phyloP scores from a whole-genome alignment of 306 rosid genomes.

The Prunus dulcis region DNA sequence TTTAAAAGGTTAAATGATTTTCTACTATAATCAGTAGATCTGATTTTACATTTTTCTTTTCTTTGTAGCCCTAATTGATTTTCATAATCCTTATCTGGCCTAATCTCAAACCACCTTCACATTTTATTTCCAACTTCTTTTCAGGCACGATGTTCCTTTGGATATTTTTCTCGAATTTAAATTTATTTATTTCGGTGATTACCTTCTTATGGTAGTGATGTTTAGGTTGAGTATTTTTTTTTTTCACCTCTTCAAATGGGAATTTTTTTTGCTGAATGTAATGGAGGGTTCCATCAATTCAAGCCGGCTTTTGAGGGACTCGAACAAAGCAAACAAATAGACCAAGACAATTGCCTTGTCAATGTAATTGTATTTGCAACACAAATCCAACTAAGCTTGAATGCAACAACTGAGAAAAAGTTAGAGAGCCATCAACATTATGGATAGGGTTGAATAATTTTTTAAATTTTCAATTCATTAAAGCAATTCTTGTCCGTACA shows the following conservation, averaged over 20 bases:
- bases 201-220: background rate
- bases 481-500: too few species aligned
- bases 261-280: background rate
- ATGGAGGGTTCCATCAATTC: background rate
- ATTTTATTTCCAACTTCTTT: background rate
- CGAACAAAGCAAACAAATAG: background rate
- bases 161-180: background rate
- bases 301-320: background rate
- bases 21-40: background rate
- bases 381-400: background rate
- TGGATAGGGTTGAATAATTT: background rate
- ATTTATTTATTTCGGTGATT: background rate
- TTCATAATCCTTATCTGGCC: background rate
- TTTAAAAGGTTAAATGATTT: background rate
- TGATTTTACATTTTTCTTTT: background rate
- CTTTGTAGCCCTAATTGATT: too few species aligned
- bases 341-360: background rate
- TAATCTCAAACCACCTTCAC: background rate
- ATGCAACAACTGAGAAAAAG: constrained; percentile 3
- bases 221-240: too few species aligned
- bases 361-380: background rate
- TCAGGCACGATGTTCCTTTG: background rate
- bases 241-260: background rate
- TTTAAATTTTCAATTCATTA: too few species aligned
- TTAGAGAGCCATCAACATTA: background rate